Percentiles rank a stretch among this genome's conserved stretches.
Conservation (phyloP, 2,329 filamentous ascomycete species). For the Fusarium graminum region DNA sequence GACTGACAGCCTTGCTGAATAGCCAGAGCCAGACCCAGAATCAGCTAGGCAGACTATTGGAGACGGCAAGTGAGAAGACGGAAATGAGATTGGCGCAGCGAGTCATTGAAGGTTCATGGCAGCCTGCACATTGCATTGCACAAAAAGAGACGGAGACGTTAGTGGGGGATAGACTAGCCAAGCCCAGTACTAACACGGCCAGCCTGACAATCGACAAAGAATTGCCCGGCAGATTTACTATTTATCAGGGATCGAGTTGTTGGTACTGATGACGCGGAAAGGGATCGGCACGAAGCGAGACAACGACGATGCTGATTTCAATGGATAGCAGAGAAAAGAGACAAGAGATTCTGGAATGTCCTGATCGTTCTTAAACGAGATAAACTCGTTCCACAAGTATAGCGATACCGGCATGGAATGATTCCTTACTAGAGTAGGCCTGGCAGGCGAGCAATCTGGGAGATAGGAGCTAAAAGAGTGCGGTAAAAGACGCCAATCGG, state of each 20-base stretch:
- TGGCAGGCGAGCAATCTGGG: neutral
- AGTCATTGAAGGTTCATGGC: slow-evolving; percentile 42
- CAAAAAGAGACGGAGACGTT: slow-evolving; percentile 27
- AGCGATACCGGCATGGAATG: slow-evolving; percentile 14
- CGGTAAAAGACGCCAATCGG: slow-evolving; percentile 29
- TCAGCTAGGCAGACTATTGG: slow-evolving; percentile 32
- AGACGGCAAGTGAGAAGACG: slow-evolving; percentile 30
- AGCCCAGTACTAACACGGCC: slow-evolving; percentile 33
- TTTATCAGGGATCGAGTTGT: neutral
- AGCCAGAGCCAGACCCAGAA: slow-evolving; percentile 21
- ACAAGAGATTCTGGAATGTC: slow-evolving; percentile 29
- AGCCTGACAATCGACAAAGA: slow-evolving; percentile 12
- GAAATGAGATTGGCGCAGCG: slow-evolving; percentile 42
- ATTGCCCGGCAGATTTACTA: slow-evolving; percentile 7
- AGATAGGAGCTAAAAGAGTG: neutral
- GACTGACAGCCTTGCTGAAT: slow-evolving; percentile 29
- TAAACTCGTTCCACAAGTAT: slow-evolving; percentile 35
- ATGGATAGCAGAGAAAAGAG: neutral
- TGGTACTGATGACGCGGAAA: slow-evolving; percentile 5
- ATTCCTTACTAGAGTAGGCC: slow-evolving; percentile 11
- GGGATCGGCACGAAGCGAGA: slow-evolving; percentile 38
- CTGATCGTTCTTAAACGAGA: slow-evolving; percentile 18
- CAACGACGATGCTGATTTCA: slow-evolving; percentile 1
- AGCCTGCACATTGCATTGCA: slow-evolving; percentile 40
- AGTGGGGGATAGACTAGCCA: slow-evolving; percentile 37